phyloP scores from a whole-genome alignment of 192 early-diverging fungal species.

The Obelidium mucronatum region DNA sequence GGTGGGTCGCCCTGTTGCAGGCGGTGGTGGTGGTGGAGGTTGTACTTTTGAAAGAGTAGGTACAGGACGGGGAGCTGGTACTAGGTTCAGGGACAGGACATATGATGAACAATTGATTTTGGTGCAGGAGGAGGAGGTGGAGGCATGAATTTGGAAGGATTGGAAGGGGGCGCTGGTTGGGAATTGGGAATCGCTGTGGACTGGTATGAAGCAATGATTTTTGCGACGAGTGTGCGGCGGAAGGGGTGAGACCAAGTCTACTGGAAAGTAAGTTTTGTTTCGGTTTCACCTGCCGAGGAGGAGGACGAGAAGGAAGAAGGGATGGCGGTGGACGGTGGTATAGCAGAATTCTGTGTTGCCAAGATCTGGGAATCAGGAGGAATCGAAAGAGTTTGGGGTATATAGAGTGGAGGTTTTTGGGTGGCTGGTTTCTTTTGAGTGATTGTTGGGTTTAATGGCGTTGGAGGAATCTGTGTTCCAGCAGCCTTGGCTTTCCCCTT shows the following conservation, averaged over 20 bases:
- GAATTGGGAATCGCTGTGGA: background rate
- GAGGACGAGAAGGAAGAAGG: too few relatives aligned
- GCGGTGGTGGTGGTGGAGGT: background rate
- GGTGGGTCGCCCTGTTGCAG: background rate
- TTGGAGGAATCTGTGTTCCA: background rate
- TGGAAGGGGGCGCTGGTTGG: background rate
- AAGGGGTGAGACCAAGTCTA: background rate
- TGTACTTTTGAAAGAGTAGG: background rate
- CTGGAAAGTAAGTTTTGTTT: slow-evolving; percentile 10
- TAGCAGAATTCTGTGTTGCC: slow-evolving; percentile 1
- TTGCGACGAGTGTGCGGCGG: background rate
- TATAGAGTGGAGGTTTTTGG: background rate
- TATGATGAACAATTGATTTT: background rate
- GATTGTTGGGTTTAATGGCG: background rate
- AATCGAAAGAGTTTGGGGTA: background rate
- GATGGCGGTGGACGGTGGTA: too few relatives aligned
- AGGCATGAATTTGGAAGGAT: background rate
- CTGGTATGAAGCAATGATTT: background rate
- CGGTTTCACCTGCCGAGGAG: background rate
- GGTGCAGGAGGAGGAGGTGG: background rate
- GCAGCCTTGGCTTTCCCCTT: background rate
- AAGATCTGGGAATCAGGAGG: background rate
- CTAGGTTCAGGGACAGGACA: background rate
- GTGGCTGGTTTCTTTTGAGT: background rate
- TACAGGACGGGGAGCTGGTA: background rate